Percentiles rank a stretch among this genome's conserved stretches.
These are phyloP conservation scores for Backusella australiensis DNA, from an alignment of 192 early-diverging fungal genomes.

Conservation along the genomic window DNA sequence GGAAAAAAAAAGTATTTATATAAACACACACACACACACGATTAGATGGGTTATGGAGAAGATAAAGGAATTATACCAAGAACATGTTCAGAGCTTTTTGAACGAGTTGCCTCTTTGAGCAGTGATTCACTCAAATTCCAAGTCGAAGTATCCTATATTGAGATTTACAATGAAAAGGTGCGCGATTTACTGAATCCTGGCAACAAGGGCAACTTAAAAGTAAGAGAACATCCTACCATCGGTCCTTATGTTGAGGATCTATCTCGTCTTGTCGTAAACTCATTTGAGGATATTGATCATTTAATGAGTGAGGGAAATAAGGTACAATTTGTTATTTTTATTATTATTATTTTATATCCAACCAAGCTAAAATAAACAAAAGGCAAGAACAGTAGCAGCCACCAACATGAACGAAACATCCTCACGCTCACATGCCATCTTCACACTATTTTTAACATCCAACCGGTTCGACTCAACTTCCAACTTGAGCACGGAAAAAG, in stretches of 20 bases:
- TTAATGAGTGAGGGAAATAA: conserved; percentile 81
- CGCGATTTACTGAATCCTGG: conserved; percentile 77
- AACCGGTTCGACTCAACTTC: conserved; percentile 45
- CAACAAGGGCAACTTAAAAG: conserved; percentile 66
- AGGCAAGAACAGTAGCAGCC: conserved; percentile 86
- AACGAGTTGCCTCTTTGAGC: conserved; percentile 44
- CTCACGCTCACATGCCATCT: conserved; percentile 85
- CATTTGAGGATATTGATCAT: conserved; percentile 62
- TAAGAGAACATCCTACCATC: conserved; percentile 77
- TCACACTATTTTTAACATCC: conserved; percentile 71
- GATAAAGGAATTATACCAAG: conserved; percentile 88
- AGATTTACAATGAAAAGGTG: conserved; percentile 89
- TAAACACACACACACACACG: not conserved
- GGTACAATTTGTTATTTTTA: conserved; percentile 32
- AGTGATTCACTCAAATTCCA: conserved; percentile 47
- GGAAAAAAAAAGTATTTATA: not conserved
- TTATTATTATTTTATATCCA: conserved; percentile 1
- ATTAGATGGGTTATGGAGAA: conserved; percentile 64
- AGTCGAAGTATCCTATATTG: conserved; percentile 87
- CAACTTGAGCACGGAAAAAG: conserved; percentile 64
- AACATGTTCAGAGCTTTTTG: conserved; percentile 78
- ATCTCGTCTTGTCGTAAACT: conserved; percentile 77
- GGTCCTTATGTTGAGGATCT: conserved; percentile 93
- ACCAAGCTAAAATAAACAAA: not conserved
- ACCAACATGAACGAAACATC: conserved; percentile 95